phyloP scores from a whole-genome alignment of 163 green algal species.

The Chloromonas sp. region DNA sequence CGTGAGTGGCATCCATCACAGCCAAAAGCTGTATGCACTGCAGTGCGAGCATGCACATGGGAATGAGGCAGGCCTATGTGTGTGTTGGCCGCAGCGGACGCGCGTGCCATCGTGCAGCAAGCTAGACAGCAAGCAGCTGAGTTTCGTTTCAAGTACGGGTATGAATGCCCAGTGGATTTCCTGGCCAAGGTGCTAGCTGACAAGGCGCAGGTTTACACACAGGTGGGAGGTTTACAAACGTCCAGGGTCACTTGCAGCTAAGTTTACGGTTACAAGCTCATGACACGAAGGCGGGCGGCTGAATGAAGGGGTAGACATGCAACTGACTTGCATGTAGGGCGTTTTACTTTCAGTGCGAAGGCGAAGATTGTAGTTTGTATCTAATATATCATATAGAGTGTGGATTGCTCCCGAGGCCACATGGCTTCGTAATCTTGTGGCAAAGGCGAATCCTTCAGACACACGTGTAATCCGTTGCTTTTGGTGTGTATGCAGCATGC shows the following conservation, averaged over 20 bases:
- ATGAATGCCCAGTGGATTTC: constrained; percentile 93
- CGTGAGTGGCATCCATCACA: constrained; percentile 31
- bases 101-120: constrained; percentile 83
- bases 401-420: too few species aligned
- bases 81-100: constrained; percentile 62
- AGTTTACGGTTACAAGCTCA: too few species aligned
- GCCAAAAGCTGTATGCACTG: not conserved
- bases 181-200: constrained; percentile 90
- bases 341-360: too few species aligned
- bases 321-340: too few species aligned
- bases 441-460: too few species aligned
- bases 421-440: too few species aligned
- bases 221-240: constrained; percentile 43
- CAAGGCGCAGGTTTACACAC: constrained; percentile 96
- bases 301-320: too few species aligned
- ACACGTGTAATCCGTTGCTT: too few species aligned
- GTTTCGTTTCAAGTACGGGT: constrained; percentile 94
- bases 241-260: not conserved
- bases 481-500: constrained; percentile 49
- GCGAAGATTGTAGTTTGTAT: too few species aligned
- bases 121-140: constrained; percentile 88
- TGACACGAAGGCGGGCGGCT: too few species aligned
- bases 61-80: not conserved
- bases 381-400: too few species aligned
- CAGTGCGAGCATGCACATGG: too few species aligned